Evolutionary conservation across 176 grass and related monocot genomes (phyloP).

Genomic region (Carex myosuroides): DNA sequence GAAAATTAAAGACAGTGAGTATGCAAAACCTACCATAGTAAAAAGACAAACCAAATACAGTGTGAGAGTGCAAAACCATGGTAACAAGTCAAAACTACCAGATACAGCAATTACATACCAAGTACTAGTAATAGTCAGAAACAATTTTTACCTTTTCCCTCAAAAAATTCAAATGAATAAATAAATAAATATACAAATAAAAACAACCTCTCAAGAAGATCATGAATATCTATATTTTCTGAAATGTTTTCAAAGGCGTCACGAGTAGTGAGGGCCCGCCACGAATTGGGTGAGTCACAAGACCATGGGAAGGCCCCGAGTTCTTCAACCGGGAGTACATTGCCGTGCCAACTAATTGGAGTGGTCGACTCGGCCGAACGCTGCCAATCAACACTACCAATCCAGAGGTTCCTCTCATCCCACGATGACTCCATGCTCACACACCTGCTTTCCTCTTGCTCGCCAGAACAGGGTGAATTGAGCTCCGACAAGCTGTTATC

Average conservation of each 20-base stretch:
- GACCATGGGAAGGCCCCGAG: constrained; percentile 61
- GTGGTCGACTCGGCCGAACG: constrained; percentile 52
- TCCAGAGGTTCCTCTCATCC: constrained; percentile 85
- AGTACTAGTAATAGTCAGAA: background rate
- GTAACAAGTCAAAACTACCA: background rate
- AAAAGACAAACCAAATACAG: background rate
- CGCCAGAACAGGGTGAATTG: constrained; percentile 39
- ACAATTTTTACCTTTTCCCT: background rate
- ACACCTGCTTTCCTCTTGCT: constrained; percentile 34
- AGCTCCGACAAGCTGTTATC: constrained; percentile 12
- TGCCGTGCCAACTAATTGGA: constrained; percentile 51
- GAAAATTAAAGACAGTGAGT: background rate
- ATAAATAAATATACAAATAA: background rate
- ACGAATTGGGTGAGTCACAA: constrained; percentile 63
- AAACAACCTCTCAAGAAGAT: constrained; percentile 78
- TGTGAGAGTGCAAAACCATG: background rate
- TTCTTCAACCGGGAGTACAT: constrained; percentile 34
- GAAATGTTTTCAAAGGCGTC: constrained; percentile 38
- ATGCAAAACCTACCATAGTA: background rate
- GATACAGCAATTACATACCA: background rate
- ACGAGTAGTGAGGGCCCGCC: constrained; percentile 51
- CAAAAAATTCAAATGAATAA: background rate
- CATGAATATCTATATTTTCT: constrained; percentile 65
- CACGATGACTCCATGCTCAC: constrained; percentile 56
- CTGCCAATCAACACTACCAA: constrained; percentile 62